Conservation (phyloP, 2,329 filamentous ascomycete genomes). For the Plectosphaerella cucumerina region DNA sequence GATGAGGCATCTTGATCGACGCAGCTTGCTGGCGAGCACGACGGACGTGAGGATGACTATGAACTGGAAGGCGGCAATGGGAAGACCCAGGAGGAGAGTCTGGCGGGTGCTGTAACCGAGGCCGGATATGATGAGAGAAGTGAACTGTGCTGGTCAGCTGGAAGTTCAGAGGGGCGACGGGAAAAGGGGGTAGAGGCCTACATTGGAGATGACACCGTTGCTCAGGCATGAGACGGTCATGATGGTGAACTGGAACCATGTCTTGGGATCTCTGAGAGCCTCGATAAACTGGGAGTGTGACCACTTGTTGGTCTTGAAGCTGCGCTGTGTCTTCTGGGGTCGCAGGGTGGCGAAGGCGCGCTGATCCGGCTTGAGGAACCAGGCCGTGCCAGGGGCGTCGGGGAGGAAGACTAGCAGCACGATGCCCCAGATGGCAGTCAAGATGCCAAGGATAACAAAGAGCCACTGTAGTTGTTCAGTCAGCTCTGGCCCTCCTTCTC, state of each 20-base stretch:
- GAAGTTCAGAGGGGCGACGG: not conserved
- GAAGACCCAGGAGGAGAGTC: not conserved
- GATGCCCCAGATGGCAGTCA: constrained; percentile 21
- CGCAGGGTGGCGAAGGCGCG: not conserved
- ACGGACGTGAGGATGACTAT: not conserved
- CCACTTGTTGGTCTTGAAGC: not conserved
- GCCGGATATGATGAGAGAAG: not conserved
- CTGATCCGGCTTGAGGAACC: constrained; percentile 17
- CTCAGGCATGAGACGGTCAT: not conserved
- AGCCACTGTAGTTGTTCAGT: constrained; percentile 18
- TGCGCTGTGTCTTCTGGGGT: not conserved
- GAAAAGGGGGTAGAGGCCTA: not conserved
- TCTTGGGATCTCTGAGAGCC: constrained; percentile 52
- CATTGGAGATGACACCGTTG: not conserved
- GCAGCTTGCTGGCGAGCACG: not conserved
- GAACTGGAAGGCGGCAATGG: not conserved
- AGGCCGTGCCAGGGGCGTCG: constrained; percentile 21
- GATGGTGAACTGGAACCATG: constrained; percentile 47
- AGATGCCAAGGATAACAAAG: constrained; percentile 28
- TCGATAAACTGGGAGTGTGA: constrained; percentile 39
- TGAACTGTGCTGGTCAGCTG: not conserved
- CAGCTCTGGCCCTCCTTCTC: not conserved
- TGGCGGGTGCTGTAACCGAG: not conserved
- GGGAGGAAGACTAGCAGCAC: constrained; percentile 22
- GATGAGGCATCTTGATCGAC: not conserved